Evolutionary conservation across 1,139 yeast species (phyloP).

Genomic region (Candida sanyaensis): DNA sequence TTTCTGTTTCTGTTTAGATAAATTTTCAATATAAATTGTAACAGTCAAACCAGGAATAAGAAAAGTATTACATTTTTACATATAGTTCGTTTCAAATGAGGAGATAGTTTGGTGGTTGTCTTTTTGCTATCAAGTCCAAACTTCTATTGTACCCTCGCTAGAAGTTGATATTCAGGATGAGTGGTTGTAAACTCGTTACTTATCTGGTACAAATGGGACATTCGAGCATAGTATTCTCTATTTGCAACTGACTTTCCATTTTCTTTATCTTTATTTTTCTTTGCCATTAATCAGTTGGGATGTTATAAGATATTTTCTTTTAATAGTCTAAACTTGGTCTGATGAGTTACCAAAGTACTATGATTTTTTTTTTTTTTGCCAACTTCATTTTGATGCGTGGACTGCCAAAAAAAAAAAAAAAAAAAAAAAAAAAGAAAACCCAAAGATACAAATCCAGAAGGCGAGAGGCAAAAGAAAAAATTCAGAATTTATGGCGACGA

Average conservation of each 20-base stretch:
- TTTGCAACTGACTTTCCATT: constrained; percentile 42
- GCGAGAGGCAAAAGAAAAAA: not conserved
- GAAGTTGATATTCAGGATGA: constrained; percentile 21
- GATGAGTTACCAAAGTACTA: too few species aligned
- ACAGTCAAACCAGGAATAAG: constrained; percentile 50
- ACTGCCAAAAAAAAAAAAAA: not conserved
- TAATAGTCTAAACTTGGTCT: too few species aligned
- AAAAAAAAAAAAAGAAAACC: not conserved
- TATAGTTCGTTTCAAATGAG: constrained; percentile 57
- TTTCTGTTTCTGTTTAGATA: constrained; percentile 21
- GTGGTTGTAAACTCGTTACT: constrained; percentile 28
- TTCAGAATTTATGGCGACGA: not conserved
- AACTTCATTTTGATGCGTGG: not conserved
- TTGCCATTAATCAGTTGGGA: not conserved
- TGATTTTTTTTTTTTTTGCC: too few species aligned
- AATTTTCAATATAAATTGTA: constrained; percentile 30
- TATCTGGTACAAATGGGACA: constrained; percentile 58
- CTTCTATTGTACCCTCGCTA: constrained; percentile 52
- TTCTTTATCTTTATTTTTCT: constrained; percentile 13
- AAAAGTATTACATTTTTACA: constrained; percentile 60
- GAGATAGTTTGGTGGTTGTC: constrained; percentile 62
- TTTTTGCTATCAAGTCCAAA: constrained; percentile 59
- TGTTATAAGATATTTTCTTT: not conserved
- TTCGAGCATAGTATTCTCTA: constrained; percentile 58
- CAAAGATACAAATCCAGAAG: constrained; percentile 1